phyloP scores from a whole-genome alignment of 1,139 yeast species.

The Nematodospora anomalae region DNA sequence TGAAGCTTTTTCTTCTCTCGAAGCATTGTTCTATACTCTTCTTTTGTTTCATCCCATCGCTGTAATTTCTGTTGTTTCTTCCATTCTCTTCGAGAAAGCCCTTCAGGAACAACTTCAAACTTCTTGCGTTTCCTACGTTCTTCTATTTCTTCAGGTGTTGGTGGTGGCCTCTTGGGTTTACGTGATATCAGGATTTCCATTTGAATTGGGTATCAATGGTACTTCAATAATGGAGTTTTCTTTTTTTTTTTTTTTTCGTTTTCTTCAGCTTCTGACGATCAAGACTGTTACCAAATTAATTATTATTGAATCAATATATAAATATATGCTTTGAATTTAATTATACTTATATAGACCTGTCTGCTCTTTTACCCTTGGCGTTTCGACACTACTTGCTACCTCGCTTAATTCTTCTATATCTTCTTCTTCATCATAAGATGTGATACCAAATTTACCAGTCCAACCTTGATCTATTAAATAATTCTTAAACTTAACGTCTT shows the following conservation, averaged over 20 bases:
- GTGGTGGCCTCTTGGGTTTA: conserved; percentile 10
- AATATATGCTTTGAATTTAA: neutral
- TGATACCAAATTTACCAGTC: conserved; percentile 57
- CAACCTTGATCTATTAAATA: conserved; percentile 67
- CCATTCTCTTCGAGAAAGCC: conserved; percentile 84
- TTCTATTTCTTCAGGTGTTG: conserved; percentile 18
- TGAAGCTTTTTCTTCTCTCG: conserved; percentile 54
- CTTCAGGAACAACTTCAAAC: conserved; percentile 60
- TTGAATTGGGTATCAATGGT: too few relatives aligned
- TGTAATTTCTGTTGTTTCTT: conserved; percentile 63
- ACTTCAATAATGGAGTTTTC: neutral
- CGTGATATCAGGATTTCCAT: neutral
- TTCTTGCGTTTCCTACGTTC: conserved; percentile 13
- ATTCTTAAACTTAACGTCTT: conserved; percentile 62
- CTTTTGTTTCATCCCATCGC: conserved; percentile 66
- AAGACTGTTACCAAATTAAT: too few relatives aligned
- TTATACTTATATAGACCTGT: too few relatives aligned
- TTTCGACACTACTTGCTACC: neutral
- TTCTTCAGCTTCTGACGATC: neutral
- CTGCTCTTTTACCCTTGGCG: conserved; percentile 5
- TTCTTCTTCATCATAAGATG: conserved; percentile 23
- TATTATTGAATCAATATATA: too few relatives aligned
- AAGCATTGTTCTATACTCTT: conserved; percentile 50
- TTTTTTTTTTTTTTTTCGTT: too few relatives aligned
- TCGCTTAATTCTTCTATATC: conserved; percentile 12